Conservation (phyloP, 345 rosid genomes). For the Moringa oleifera region DNA sequence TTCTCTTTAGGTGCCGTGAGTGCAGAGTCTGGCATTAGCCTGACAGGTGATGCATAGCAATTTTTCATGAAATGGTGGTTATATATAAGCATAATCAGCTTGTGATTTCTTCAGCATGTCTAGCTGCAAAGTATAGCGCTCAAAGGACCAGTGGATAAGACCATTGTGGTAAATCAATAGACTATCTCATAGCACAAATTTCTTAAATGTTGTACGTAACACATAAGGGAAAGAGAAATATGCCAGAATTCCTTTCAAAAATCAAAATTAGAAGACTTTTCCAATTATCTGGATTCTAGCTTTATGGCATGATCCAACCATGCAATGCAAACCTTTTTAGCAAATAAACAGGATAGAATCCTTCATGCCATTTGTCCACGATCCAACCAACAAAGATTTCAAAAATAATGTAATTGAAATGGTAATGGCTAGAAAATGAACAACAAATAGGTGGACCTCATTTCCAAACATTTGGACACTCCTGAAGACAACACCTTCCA, state of each 20-base stretch:
- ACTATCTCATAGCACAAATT: too few relatives aligned
- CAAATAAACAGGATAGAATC: neutral
- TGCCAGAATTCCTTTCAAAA: neutral
- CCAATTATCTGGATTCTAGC: neutral
- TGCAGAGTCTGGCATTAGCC: slow-evolving; percentile 93
- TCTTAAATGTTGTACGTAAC: too few relatives aligned
- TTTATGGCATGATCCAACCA: neutral
- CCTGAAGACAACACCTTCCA: neutral
- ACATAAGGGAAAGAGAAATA: neutral
- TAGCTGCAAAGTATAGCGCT: neutral
- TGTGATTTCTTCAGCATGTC: neutral
- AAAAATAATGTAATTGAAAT: too few relatives aligned
- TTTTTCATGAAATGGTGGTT: neutral
- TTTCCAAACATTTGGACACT: neutral
- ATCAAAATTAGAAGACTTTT: neutral
- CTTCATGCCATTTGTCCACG: neutral
- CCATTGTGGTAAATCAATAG: too few relatives aligned
- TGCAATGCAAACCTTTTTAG: neutral
- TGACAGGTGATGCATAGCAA: slow-evolving; percentile 16
- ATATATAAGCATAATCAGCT: neutral
- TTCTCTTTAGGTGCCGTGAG: slow-evolving; percentile 73
- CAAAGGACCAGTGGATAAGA: too few relatives aligned
- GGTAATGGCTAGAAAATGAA: neutral
- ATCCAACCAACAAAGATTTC: neutral
- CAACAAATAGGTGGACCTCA: neutral